Base-by-base conservation (phyloP, 306 rosid genomes). In the Calophaca sinica region DNA sequence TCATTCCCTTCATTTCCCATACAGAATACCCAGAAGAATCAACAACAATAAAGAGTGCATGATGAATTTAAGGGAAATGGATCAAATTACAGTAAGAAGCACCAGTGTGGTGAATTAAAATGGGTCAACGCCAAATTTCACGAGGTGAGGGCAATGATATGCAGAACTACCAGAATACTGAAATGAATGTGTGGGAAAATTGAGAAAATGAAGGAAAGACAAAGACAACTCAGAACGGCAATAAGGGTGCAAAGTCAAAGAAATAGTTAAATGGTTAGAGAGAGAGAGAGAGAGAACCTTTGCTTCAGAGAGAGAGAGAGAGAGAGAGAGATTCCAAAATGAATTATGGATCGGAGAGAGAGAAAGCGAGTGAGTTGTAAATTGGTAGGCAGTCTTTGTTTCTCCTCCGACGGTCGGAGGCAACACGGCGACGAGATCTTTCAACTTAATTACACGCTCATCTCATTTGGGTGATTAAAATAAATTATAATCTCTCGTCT, bases 261-360 rank as follows among this genome's bases (percentile, higher is more conserved):
- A 45, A 44, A 54, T 5, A 13, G 74, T 50, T 8, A 4, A 38
- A 8, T 2, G 14, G 63, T 36, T n/a, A 31, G 52, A 72, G 46
- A 74, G 73, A 83, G 73, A 77, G 54, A 58, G 67, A 72, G 51
- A 79, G 54, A 35, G 64, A 1, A 76, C 84, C 84, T 67, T 72
- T 72, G 68, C 31, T 51, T 31, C 39, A 59, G 12, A 38, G 8
- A 44, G 35, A 53, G 79, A 44, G 51, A 77, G 68, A 59, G 12
- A 38, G 8, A 44, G 35, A 53, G 79, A 44, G 51, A 77, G 68
- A 77, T 28, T 81, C n/a, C 0, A 33, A n/a, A 51, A 20, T 6
- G 79, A 13, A 36, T 66, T 55, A 12, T 45, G 51, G 87, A 84
- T 80, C 82, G 53, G 64, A 12, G 53, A 62, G 63, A 15, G 63